Percentiles rank a stretch among this genome's conserved stretches.
These are phyloP conservation scores for Corymbia maculata DNA, from an alignment of 345 rosid species.

Conservation along the genomic window DNA sequence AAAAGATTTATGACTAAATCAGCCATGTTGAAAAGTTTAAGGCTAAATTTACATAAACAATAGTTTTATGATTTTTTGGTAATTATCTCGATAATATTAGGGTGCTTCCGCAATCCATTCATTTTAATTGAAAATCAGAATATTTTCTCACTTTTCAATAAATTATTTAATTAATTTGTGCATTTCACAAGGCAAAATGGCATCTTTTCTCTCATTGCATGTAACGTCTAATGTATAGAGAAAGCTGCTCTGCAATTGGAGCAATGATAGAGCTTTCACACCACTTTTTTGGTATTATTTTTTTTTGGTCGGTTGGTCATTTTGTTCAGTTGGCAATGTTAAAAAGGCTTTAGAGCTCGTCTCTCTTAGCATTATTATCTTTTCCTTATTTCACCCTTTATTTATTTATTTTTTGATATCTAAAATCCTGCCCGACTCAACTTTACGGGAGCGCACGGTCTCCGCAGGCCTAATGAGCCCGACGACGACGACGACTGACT, in stretches of 20 bases:
- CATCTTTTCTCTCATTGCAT: neutral
- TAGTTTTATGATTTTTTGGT: neutral
- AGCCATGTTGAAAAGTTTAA: too few species aligned
- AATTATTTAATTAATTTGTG: neutral
- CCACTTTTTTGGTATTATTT: neutral
- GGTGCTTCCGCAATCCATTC: neutral
- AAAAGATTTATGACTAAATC: neutral
- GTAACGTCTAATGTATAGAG: neutral
- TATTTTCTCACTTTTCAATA: neutral
- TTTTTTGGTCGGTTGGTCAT: neutral
- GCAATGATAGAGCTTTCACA: neutral
- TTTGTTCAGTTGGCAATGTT: neutral
- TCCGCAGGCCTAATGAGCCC: too few species aligned
- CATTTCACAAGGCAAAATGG: neutral
- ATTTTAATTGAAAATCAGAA: neutral
- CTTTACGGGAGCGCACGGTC: too few species aligned
- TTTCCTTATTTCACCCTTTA: neutral
- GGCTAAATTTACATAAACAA: accelerated
- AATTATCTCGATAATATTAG: neutral
- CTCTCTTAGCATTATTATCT: neutral
- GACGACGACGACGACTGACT: too few species aligned
- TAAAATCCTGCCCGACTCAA: too few species aligned
- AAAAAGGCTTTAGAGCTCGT: neutral
- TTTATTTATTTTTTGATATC: too few species aligned
- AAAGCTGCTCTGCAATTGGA: neutral